phyloP scores from a whole-genome alignment of 2,329 filamentous ascomycete genomes.

The Chaetomium sp. region DNA sequence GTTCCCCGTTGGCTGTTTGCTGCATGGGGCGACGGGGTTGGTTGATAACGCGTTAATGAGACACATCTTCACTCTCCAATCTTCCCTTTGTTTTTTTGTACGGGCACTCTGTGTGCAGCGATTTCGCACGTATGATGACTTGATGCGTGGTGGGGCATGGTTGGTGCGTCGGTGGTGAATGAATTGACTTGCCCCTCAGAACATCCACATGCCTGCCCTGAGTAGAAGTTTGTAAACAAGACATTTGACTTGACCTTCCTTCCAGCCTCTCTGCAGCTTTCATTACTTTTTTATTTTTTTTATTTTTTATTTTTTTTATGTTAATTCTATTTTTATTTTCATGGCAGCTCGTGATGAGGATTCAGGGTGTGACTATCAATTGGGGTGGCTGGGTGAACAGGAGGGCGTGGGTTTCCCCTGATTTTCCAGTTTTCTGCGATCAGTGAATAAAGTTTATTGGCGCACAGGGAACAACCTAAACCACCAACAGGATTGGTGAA shows the following conservation, averaged over 20 bases:
- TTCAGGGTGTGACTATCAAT: neutral
- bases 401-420: neutral
- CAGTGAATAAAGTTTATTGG: no score
- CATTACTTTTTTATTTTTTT: neutral
- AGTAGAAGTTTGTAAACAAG: neutral
- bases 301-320: neutral
- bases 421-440: neutral
- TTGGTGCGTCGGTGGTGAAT: neutral
- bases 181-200: neutral
- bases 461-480: neutral
- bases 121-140: neutral
- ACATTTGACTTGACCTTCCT: neutral
- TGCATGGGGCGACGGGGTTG: neutral
- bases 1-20: neutral
- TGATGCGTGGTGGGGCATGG: neutral
- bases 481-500: neutral
- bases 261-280: neutral
- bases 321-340: neutral
- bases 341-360: neutral
- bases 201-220: neutral
- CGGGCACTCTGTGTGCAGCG: no score
- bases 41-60: slow-evolving; percentile 15
- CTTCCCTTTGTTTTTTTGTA: no score
- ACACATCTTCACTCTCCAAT: slow-evolving; percentile 22
- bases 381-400: neutral